Percentiles rank a stretch among this genome's conserved stretches.
Conservation (phyloP, 2,329 filamentous ascomycete genomes). For the Fusarium neocosmosporiellum region DNA sequence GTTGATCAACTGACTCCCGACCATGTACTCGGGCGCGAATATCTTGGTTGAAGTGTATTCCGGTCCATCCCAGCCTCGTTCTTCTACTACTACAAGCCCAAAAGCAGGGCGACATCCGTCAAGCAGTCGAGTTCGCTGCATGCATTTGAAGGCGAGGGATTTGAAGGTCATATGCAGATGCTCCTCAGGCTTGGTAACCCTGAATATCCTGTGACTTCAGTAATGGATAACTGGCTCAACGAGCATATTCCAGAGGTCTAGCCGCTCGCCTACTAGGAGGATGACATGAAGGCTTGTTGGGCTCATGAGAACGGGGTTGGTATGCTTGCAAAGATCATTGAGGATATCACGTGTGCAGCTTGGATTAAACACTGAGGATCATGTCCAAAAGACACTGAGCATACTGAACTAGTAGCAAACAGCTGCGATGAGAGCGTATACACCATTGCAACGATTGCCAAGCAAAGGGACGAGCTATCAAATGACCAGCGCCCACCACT, state of each 20-base stretch:
- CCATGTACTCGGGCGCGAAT: not conserved
- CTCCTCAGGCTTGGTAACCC: not conserved
- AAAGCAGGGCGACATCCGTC: not conserved
- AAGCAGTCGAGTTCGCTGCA: not conserved
- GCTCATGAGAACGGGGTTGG: too few species aligned
- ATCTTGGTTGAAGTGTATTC: not conserved
- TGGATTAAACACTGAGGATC: too few species aligned
- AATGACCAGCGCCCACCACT: too few species aligned
- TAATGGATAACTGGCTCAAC: not conserved
- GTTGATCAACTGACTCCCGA: not conserved
- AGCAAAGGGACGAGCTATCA: too few species aligned
- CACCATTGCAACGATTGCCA: too few species aligned
- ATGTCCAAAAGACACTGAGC: too few species aligned
- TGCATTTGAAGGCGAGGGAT: not conserved
- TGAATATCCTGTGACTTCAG: not conserved
- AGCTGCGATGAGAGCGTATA: too few species aligned
- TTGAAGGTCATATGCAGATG: not conserved
- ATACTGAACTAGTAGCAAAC: too few species aligned
- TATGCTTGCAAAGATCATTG: too few species aligned
- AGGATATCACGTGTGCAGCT: too few species aligned
- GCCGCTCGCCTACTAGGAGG: not conserved
- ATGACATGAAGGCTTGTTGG: too few species aligned
- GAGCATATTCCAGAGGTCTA: not conserved
- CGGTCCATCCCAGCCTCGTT: not conserved
- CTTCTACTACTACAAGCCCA: not conserved